A percentile compares a stretch with the other conserved stretches of the same genome.
phyloP scores from a whole-genome alignment of 1,139 yeast genomes.

The Lodderomyces metapsilosis region DNA sequence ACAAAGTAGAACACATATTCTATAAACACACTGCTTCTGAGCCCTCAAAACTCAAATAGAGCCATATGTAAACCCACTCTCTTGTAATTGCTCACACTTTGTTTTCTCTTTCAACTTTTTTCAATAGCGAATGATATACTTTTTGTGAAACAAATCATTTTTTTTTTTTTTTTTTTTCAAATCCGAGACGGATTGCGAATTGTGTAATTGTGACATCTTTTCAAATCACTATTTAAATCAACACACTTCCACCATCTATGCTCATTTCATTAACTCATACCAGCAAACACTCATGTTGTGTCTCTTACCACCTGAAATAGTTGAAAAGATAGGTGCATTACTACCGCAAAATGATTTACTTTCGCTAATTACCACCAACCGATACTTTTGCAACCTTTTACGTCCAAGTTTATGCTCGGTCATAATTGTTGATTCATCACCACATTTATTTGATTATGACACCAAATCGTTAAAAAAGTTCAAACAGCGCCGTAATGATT shows the following conservation, averaged over 20 bases:
- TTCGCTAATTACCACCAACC: conserved; percentile 18
- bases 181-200: conserved; percentile 5
- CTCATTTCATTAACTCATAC: too few species aligned
- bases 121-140: too few species aligned
- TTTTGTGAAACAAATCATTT: conserved; percentile 5
- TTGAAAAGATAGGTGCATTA: conserved; percentile 16
- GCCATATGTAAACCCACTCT: too few species aligned
- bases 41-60: too few species aligned
- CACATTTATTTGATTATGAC: conserved; percentile 11
- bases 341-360: conserved; percentile 21
- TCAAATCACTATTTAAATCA: too few species aligned
- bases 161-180: too few species aligned
- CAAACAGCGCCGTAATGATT: conserved; percentile 6
- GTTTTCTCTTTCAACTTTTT: too few species aligned
- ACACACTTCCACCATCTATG: too few species aligned
- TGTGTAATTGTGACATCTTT: neutral
- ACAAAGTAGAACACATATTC: too few species aligned
- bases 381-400: conserved; percentile 15
- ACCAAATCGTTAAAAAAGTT: conserved; percentile 8
- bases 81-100: too few species aligned
- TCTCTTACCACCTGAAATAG: conserved; percentile 23
- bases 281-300: too few species aligned
- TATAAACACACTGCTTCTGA: too few species aligned
- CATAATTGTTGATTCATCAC: conserved; percentile 22
- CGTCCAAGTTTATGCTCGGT: conserved; percentile 21